Base-by-base conservation (phyloP, 805 yeast species). In the Yarrowia sp. region DNA sequence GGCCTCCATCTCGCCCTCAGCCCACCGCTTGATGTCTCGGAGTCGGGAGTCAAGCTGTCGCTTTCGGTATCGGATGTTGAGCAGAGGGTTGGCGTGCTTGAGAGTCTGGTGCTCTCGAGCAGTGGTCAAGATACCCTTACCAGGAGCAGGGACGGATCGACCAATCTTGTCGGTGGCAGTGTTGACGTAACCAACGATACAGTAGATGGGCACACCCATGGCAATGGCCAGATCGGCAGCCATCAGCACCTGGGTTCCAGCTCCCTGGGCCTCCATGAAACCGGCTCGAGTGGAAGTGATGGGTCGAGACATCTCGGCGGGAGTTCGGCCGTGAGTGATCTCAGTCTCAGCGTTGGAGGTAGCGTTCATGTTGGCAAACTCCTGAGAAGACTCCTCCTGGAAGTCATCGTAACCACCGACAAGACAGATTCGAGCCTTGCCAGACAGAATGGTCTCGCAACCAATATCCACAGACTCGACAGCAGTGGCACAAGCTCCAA, bases 381-480 rank as follows among this genome's bases (percentile, higher is more conserved):
- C 99, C 74, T 85, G 89, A 66, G 98, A 92, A 71, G 98, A 98
- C 80, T 95, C 99, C 80, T 95, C 99, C 79, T 92, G 97, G 93
- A 95, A 92, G 75, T 95, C 99, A 81, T 95, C 99, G 77, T 90
- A 92, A 80, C 99, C 99, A 84, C 99, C 99, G 72, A 93, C 98
- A 73, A 95, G 82, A 78, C 95, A 91, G 72, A 95, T 86, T 84
- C 91, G 92, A 66, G 99, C 99, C 79, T 92, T 91, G 71, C 97
- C 97, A 58, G 92, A 81, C 71, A 90, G 79, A 72, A 95, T 92
- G 63, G 97, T 90, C 80, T 95, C 99, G 70, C 89, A 85, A 85
- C 98, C 99, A 72, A 85, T 84, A 77, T 95, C 99, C 70, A 95
- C 89, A 68, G 99, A 95, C 82, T 95, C 99, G 67, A 95, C 89